Conservation (phyloP, 2,329 filamentous ascomycete species). For the Botrytis cinerea region DNA sequence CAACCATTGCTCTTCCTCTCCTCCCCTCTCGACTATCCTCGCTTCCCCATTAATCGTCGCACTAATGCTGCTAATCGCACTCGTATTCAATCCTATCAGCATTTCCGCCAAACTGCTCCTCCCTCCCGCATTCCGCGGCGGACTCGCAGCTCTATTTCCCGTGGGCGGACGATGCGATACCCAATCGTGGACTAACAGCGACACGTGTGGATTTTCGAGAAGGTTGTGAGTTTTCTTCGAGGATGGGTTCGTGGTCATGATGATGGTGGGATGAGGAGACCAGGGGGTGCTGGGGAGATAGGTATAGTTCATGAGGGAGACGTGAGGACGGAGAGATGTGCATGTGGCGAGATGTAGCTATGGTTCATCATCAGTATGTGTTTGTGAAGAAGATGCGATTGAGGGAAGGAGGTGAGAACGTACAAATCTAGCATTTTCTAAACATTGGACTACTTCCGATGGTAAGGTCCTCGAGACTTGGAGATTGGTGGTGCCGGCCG, state of each 20-base stretch:
- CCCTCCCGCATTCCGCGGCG: slow-evolving; percentile 60
- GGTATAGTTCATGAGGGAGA: slow-evolving; percentile 99
- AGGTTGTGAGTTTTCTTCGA: slow-evolving; percentile 83
- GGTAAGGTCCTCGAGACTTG: slow-evolving; percentile 71
- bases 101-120: slow-evolving; percentile 78
- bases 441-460: slow-evolving; percentile 81
- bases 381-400: neutral
- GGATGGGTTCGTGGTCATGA: slow-evolving; percentile 86
- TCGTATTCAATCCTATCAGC: slow-evolving; percentile 87
- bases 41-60: slow-evolving; percentile 93
- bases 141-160: slow-evolving; percentile 58
- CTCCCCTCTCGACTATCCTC: slow-evolving; percentile 68
- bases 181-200: slow-evolving; percentile 97
- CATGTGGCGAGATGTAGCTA: slow-evolving; percentile 96
- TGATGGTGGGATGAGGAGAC: slow-evolving; percentile 74
- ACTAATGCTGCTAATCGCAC: slow-evolving; percentile 82
- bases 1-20: slow-evolving; percentile 83
- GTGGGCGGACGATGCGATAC: slow-evolving; percentile 88
- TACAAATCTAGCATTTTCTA: slow-evolving; percentile 95
- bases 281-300: slow-evolving; percentile 81
- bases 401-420: slow-evolving; percentile 38
- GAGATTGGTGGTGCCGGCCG: slow-evolving; percentile 66
- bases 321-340: slow-evolving; percentile 78
- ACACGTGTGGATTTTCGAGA: slow-evolving; percentile 80
- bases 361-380: neutral